Conservation (phyloP, 176 grass and related monocot genomes). For the Hordeum vulgare region DNA sequence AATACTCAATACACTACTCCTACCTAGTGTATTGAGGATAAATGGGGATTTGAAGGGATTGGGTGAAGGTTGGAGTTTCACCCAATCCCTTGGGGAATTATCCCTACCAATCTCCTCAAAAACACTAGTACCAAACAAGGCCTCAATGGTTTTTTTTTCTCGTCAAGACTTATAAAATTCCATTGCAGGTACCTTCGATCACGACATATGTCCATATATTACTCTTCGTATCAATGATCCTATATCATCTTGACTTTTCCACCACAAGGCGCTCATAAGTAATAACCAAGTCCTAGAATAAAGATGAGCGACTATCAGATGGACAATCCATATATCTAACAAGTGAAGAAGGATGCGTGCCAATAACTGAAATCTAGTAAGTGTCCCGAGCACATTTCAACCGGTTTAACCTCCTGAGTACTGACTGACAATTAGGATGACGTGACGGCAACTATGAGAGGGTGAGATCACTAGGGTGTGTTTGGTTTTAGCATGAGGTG, state of each 20-base stretch:
- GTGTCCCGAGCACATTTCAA: background rate
- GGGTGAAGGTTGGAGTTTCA: too few relatives aligned
- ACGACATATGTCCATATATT: background rate
- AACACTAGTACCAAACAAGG: too few relatives aligned
- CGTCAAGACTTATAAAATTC: background rate
- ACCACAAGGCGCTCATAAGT: background rate
- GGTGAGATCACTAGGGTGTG: background rate
- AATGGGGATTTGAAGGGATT: too few relatives aligned
- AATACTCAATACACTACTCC: too few relatives aligned
- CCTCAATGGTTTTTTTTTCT: background rate
- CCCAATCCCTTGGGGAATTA: too few relatives aligned
- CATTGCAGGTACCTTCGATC: background rate
- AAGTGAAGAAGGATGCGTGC: background rate
- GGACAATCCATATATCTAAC: background rate
- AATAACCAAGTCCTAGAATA: background rate
- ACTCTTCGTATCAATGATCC: background rate
- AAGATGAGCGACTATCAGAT: background rate
- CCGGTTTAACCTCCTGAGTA: background rate
- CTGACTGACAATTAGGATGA: background rate
- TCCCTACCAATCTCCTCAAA: too few relatives aligned
- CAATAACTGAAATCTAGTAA: background rate
- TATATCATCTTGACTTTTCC: background rate
- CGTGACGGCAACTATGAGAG: background rate
- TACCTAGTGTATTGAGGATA: too few relatives aligned
- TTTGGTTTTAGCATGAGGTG: too few relatives aligned